Evolutionary conservation across 805 yeast genomes (phyloP).

Genomic region (Candida hungchunana): DNA sequence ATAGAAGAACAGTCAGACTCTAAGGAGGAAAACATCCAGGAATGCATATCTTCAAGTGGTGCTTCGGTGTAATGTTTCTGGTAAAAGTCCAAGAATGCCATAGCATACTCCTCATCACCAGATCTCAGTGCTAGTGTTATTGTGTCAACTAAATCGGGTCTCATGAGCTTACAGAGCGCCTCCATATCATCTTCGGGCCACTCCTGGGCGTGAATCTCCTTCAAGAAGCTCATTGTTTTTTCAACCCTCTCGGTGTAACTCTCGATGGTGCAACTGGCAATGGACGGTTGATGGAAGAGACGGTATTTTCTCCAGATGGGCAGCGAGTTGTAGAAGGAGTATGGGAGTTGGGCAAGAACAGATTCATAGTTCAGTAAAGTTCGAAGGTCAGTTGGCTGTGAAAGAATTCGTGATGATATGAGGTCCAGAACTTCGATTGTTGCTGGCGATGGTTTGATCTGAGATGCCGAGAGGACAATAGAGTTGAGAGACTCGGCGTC

Average conservation of each 20-base stretch:
- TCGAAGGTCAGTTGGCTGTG: no score
- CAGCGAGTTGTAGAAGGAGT: neutral
- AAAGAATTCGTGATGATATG: neutral
- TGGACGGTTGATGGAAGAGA: constrained; percentile 7
- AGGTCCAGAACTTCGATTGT: no score
- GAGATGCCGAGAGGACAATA: no score
- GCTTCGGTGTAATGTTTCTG: constrained; percentile 1
- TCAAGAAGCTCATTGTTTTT: constrained; percentile 2
- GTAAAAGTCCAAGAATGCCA: constrained; percentile 6
- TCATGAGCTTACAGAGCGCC: constrained; percentile 3
- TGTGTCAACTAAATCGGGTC: constrained; percentile 10
- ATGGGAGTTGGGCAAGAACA: constrained; percentile 1
- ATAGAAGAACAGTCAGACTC: neutral
- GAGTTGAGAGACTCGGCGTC: no score
- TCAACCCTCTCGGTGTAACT: constrained; percentile 1
- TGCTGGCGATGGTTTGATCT: no score
- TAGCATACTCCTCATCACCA: constrained; percentile 4
- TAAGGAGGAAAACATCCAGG: constrained; percentile 6
- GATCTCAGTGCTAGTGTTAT: constrained; percentile 2
- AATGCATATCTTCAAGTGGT: constrained; percentile 7
- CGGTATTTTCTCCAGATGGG: constrained; percentile 2
- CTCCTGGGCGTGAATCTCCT: constrained; percentile 2
- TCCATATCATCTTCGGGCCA: constrained; percentile 2
- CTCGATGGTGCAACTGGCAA: constrained; percentile 1
- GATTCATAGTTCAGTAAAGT: constrained; percentile 1